Conservation (phyloP, 257 asterid genomes). For the Euphrasia confusa region DNA sequence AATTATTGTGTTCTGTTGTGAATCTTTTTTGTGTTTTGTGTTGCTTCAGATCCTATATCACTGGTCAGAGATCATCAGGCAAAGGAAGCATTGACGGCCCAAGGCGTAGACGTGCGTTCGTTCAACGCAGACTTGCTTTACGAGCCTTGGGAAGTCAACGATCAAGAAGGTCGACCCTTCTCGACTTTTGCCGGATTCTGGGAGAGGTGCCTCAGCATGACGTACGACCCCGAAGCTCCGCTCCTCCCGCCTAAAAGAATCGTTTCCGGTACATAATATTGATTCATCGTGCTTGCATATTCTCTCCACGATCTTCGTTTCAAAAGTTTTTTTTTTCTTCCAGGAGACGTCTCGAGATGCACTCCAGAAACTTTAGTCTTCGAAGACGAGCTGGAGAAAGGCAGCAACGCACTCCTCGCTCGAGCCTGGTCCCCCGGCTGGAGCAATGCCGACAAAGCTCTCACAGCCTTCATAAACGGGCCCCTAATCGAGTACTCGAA, state of each 20-base stretch:
- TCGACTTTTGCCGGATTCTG: slow-evolving; percentile 68
- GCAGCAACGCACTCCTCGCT: slow-evolving; percentile 91
- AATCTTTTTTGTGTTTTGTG: not conserved
- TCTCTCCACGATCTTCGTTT: no score
- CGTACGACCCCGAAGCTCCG: slow-evolving; percentile 84
- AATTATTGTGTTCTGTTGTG: not conserved
- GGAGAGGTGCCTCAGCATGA: slow-evolving; percentile 91
- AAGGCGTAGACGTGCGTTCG: slow-evolving; percentile 70
- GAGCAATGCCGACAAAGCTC: slow-evolving; percentile 88
- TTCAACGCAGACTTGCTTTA: slow-evolving; percentile 85
- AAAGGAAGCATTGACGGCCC: slow-evolving; percentile 68
- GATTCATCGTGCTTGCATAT: not conserved
- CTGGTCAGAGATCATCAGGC: slow-evolving; percentile 84
- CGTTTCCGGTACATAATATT: slow-evolving; percentile 52
- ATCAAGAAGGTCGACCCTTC: slow-evolving; percentile 64
- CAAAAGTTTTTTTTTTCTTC: no score
- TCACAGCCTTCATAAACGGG: slow-evolving; percentile 69
- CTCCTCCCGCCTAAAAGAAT: slow-evolving; percentile 87
- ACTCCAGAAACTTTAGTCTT: slow-evolving; percentile 49
- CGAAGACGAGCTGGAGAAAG: slow-evolving; percentile 86
- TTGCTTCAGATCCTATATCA: slow-evolving; percentile 71
- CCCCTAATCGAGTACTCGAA: slow-evolving; percentile 74
- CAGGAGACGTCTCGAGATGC: slow-evolving; percentile 69
- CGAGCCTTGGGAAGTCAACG: slow-evolving; percentile 93
- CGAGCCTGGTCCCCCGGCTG: slow-evolving; percentile 98